Percentiles rank a stretch among this genome's conserved stretches.
phyloP scores from a whole-genome alignment of 2,329 filamentous ascomycete genomes.

The Ceratocystis diversiconidia region DNA sequence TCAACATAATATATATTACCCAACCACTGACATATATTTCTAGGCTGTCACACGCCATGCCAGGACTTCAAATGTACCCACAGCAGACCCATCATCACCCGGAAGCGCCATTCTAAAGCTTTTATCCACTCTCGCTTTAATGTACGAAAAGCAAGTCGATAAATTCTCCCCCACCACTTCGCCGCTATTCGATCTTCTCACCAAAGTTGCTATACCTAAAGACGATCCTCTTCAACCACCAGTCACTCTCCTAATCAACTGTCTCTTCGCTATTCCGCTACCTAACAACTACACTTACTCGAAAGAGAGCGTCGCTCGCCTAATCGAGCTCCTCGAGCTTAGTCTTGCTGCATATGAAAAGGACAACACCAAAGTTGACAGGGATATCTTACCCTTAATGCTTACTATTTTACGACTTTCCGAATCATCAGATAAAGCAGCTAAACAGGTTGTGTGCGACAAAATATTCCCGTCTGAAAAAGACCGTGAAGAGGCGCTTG shows the following conservation, averaged over 20 bases:
- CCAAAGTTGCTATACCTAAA: conserved; percentile 15
- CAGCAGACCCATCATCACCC: conserved; percentile 19
- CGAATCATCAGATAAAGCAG: conserved; percentile 15
- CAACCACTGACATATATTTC: neutral
- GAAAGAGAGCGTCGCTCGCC: conserved; percentile 11
- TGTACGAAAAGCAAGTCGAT: conserved; percentile 19
- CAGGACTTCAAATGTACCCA: conserved; percentile 17
- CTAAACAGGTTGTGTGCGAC: conserved; percentile 45
- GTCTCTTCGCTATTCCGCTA: conserved; percentile 19
- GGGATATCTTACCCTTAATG: conserved; percentile 14
- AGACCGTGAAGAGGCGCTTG: conserved; percentile 65
- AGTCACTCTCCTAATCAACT: conserved; percentile 20
- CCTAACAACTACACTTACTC: conserved; percentile 18
- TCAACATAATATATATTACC: neutral
- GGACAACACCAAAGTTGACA: conserved; percentile 15
- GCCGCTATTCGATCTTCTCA: conserved; percentile 19
- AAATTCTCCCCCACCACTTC: conserved; percentile 19
- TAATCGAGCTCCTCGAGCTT: conserved; percentile 10
- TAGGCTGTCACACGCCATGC: conserved; percentile 19
- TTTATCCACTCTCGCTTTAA: conserved; percentile 20
- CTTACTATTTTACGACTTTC: conserved; percentile 18
- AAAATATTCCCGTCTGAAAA: conserved; percentile 60
- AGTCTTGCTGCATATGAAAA: conserved; percentile 12
- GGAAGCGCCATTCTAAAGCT: conserved; percentile 20
- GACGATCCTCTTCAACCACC: conserved; percentile 20